Conservation (phyloP, 2,329 filamentous ascomycete genomes). For the Pseudogymnoascus sp. region DNA sequence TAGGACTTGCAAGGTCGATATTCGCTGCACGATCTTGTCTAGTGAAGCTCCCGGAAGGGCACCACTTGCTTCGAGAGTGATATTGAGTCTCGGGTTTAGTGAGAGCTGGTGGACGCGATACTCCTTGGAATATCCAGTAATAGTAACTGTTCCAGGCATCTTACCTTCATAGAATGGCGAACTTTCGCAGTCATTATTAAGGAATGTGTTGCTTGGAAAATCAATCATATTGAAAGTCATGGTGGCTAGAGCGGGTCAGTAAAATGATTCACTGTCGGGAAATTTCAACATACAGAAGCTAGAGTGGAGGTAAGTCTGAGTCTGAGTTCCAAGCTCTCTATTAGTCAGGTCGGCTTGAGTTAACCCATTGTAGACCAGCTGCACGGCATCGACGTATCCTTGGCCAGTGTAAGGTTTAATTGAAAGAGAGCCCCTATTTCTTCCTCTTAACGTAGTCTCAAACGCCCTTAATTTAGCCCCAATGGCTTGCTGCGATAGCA, state of each 20-base stretch:
- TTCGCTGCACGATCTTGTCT: neutral
- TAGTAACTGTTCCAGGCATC: neutral
- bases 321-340: neutral
- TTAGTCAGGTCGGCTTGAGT: neutral
- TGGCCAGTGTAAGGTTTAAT: neutral
- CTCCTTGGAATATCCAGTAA: neutral
- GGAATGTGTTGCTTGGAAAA: neutral
- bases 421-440: neutral
- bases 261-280: neutral
- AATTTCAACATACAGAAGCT: neutral
- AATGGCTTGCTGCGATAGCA: neutral
- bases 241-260: neutral
- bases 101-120: neutral
- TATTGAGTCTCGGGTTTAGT: neutral
- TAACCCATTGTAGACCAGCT: neutral
- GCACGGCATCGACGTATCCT: neutral
- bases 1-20: neutral
- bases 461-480: neutral
- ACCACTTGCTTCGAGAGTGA: neutral
- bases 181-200: neutral
- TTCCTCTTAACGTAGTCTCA: neutral
- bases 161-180: neutral
- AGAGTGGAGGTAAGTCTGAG: neutral
- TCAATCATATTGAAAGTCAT: neutral
- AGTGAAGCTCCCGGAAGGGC: neutral